Evolutionary conservation across 768 basidiomycete genomes (phyloP).

Genomic region (Pluteus cervinus): DNA sequence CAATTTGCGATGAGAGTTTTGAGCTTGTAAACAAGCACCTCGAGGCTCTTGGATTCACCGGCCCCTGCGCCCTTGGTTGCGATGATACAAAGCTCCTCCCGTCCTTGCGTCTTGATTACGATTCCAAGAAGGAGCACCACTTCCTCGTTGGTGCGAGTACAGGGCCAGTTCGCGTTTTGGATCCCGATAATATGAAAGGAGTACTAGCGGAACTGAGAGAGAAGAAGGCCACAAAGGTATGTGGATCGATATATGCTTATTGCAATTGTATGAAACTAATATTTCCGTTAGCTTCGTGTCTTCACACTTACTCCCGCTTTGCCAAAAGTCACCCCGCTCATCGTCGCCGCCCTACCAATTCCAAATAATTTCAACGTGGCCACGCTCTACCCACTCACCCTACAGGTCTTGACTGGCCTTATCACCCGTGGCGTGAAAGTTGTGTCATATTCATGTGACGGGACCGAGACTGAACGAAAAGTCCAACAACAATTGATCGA

Average conservation of each 20-base stretch:
- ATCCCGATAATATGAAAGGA: conserved; percentile 13
- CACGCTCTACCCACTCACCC: conserved; percentile 8
- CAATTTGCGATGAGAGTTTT: conserved; percentile 16
- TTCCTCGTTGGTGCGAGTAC: conserved; percentile 19
- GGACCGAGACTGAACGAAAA: conserved; percentile 25
- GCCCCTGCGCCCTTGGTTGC: conserved; percentile 21
- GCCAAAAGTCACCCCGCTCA: conserved; percentile 22
- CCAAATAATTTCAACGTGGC: conserved; percentile 10
- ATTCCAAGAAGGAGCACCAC: conserved; percentile 10
- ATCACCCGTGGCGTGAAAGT: conserved; percentile 16
- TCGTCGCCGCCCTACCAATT: conserved; percentile 24
- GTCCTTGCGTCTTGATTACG: conserved; percentile 17
- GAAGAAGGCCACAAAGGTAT: conserved; percentile 18
- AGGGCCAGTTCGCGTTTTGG: conserved; percentile 19
- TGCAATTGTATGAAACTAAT: background rate
- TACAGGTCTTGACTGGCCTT: conserved; percentile 19
- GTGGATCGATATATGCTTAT: conserved; percentile 1
- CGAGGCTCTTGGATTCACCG: conserved; percentile 11
- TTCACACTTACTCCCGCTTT: conserved; percentile 24
- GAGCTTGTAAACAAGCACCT: conserved; percentile 13
- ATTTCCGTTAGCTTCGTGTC: conserved; percentile 17
- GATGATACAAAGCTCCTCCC: conserved; percentile 32
- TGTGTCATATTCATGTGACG: conserved; percentile 29
- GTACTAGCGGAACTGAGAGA: conserved; percentile 8
- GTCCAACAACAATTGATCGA: conserved; percentile 14